A percentile compares a stretch with the other conserved stretches of the same genome.
phyloP scores from a whole-genome alignment of 2,329 filamentous ascomycete species.

The Hymenoscyphus fraxineus region DNA sequence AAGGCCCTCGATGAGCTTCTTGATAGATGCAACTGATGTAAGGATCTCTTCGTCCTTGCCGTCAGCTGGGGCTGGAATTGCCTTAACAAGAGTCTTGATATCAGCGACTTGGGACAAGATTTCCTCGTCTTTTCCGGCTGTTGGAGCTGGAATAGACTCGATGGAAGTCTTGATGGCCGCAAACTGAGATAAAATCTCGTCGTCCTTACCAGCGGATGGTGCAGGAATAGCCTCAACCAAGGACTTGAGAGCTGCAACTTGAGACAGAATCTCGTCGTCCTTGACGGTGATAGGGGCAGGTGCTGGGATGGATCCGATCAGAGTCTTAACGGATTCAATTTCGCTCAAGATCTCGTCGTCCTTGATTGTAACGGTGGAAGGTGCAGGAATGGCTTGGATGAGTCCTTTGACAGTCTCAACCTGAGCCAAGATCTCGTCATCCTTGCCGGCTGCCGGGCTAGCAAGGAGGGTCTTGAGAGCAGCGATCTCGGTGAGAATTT shows the following conservation, averaged over 20 bases:
- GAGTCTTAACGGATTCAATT: slow-evolving; percentile 9
- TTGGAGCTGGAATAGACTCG: slow-evolving; percentile 3
- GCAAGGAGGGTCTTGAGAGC: slow-evolving; percentile 11
- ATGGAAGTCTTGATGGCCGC: slow-evolving; percentile 13
- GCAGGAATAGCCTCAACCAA: slow-evolving; percentile 12
- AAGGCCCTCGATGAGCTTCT: slow-evolving; percentile 8
- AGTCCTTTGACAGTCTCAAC: slow-evolving; percentile 9
- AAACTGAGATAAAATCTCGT: slow-evolving; percentile 13
- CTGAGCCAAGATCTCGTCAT: slow-evolving; percentile 11
- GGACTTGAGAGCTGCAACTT: slow-evolving; percentile 14
- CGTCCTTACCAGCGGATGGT: slow-evolving; percentile 8
- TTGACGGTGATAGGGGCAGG: slow-evolving; percentile 10
- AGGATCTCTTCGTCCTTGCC: slow-evolving; percentile 13
- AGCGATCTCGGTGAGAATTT: slow-evolving; percentile 9
- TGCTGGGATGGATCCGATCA: slow-evolving; percentile 11
- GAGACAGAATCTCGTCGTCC: slow-evolving; percentile 9
- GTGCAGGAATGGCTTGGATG: slow-evolving; percentile 10
- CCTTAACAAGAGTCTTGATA: slow-evolving; percentile 9
- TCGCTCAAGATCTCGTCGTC: slow-evolving; percentile 14
- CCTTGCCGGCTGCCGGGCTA: background rate
- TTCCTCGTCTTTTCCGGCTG: background rate
- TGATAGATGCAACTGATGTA: slow-evolving; percentile 10
- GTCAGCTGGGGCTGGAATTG: slow-evolving; percentile 8
- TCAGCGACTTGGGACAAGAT: background rate
- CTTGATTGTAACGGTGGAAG: slow-evolving; percentile 9